Evolutionary conservation across 2,329 filamentous ascomycete species (phyloP).

Genomic region (Capronia americana): DNA sequence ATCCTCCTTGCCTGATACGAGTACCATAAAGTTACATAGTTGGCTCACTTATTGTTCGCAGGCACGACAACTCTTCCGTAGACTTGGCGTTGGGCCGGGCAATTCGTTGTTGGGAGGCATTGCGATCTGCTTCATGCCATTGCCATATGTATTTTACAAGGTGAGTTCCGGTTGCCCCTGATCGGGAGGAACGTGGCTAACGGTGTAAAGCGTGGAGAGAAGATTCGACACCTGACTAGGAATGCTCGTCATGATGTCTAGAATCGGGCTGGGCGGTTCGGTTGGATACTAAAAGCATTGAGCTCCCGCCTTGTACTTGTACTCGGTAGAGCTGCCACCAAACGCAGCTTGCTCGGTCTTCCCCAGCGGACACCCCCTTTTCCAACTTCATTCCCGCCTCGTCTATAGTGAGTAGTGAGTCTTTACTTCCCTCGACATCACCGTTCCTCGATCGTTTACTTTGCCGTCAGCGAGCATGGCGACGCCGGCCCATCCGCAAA

Average conservation of each 20-base stretch:
- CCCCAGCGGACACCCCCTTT: too few species aligned
- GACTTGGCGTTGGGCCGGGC: conserved; percentile 48
- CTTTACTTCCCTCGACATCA: too few species aligned
- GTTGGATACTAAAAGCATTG: too few species aligned
- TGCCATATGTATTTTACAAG: conserved; percentile 28
- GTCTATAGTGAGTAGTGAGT: too few species aligned
- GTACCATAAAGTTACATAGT: background rate
- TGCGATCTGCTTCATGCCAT: conserved; percentile 46
- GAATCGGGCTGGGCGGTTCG: too few species aligned
- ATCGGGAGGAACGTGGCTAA: background rate
- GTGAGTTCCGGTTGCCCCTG: background rate
- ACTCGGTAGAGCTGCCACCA: too few species aligned
- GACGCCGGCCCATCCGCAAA: too few species aligned
- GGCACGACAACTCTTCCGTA: conserved; percentile 44
- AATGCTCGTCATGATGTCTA: conserved; percentile 20
- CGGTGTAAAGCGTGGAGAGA: conserved; percentile 8
- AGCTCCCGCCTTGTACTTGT: too few species aligned
- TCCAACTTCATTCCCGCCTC: too few species aligned
- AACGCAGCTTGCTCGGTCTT: too few species aligned
- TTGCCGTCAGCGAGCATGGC: too few species aligned
- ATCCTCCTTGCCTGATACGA: background rate
- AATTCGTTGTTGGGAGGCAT: conserved; percentile 45
- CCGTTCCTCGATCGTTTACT: too few species aligned
- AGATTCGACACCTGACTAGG: conserved; percentile 16
- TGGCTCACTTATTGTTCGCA: conserved; percentile 19